Conservation (phyloP, 768 basidiomycete species). For the Suillus decipiens region DNA sequence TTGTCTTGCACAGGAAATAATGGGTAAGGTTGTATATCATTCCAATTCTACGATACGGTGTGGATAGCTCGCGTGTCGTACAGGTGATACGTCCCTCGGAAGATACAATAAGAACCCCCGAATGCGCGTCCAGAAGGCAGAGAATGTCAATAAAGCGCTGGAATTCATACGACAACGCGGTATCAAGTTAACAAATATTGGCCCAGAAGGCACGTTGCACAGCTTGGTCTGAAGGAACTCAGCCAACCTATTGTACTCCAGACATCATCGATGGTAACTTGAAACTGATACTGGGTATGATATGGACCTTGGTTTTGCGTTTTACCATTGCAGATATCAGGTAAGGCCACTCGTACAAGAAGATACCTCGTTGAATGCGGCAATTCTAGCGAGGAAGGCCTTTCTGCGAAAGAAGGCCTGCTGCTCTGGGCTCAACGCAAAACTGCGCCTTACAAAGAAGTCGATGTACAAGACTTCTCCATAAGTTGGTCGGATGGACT, state of each 20-base stretch:
- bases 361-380: slow-evolving; percentile 13
- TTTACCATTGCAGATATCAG: slow-evolving; percentile 99
- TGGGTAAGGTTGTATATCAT: slow-evolving; percentile 57
- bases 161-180: slow-evolving; percentile 94
- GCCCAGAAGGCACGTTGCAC: slow-evolving; percentile 74
- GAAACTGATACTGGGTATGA: slow-evolving; percentile 98
- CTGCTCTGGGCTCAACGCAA: slow-evolving; percentile 98
- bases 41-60: slow-evolving; percentile 3
- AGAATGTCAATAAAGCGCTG: slow-evolving; percentile 96
- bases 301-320: slow-evolving; percentile 96
- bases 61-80: not conserved
- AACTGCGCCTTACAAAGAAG: slow-evolving; percentile 87
- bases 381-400: slow-evolving; percentile 82
- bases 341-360: slow-evolving; percentile 45
- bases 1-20: slow-evolving; percentile 74
- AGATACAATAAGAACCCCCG: slow-evolving; percentile 87
- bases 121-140: slow-evolving; percentile 95
- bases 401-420: slow-evolving; percentile 97
- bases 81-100: slow-evolving; percentile 91
- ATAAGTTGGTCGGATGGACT: slow-evolving; percentile 93
- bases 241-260: slow-evolving; percentile 32
- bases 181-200: slow-evolving; percentile 96
- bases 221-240: not conserved
- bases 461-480: slow-evolving; percentile 93
- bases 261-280: slow-evolving; percentile 99